Evolutionary conservation across 768 basidiomycete species (phyloP).

Genomic region (Lactarius vividus): DNA sequence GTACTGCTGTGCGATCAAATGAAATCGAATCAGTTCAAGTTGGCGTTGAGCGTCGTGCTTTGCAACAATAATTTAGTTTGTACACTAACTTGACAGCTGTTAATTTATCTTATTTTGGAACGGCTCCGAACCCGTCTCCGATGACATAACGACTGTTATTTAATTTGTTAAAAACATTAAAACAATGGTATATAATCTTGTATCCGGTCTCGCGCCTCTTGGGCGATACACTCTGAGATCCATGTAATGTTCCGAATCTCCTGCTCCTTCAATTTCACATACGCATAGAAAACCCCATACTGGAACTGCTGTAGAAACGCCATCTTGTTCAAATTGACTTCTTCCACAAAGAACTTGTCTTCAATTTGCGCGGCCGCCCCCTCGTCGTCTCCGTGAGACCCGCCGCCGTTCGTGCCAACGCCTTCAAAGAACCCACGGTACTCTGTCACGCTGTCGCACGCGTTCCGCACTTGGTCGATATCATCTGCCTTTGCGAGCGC

Average conservation of each 20-base stretch:
- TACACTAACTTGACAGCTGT: neutral
- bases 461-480: slow-evolving; percentile 84
- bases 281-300: slow-evolving; percentile 88
- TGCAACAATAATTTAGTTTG: too few species aligned
- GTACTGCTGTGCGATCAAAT: neutral
- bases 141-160: neutral
- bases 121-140: neutral
- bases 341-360: slow-evolving; percentile 91
- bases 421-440: slow-evolving; percentile 87
- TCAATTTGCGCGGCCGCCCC: slow-evolving; percentile 69
- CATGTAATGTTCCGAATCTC: slow-evolving; percentile 86
- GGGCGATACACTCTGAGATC: slow-evolving; percentile 98
- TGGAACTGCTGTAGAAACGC: slow-evolving; percentile 98
- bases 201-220: slow-evolving; percentile 93
- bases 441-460: slow-evolving; percentile 85
- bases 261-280: slow-evolving; percentile 89
- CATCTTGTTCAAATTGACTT: slow-evolving; percentile 92
- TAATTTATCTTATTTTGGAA: neutral
- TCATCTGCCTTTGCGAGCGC: slow-evolving; percentile 92
- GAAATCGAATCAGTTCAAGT: neutral
- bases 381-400: slow-evolving; percentile 35
- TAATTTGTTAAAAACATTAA: slow-evolving; percentile 38
- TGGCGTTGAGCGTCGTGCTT: neutral
- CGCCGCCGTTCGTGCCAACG: slow-evolving; percentile 35
- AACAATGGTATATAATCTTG: slow-evolving; percentile 93